Percentiles rank a stretch among this genome's conserved stretches.
These are phyloP conservation scores for Kingdonia uniflora DNA, from an alignment of 164 flowering plant species.

Conservation along the genomic window DNA sequence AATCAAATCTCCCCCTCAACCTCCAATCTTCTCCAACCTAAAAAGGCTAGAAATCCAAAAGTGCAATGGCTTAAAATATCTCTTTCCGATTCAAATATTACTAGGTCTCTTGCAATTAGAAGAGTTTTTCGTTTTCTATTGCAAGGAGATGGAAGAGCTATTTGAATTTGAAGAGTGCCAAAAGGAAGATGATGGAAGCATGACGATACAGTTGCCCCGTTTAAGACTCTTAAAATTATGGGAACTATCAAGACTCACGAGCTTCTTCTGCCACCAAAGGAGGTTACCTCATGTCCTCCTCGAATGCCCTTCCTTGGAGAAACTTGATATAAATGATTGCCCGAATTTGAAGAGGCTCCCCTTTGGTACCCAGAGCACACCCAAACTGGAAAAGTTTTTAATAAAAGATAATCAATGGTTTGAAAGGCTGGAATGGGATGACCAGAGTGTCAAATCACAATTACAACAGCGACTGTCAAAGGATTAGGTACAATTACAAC, in stretches of 20 bases:
- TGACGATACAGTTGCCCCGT: neutral
- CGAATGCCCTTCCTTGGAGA: neutral
- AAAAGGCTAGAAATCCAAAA: neutral
- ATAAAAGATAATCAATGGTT: no score
- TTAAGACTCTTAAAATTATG: neutral
- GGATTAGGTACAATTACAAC: no score
- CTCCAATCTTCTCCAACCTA: neutral
- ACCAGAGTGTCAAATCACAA: no score
- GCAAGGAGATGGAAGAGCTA: neutral
- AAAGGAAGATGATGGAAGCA: no score
- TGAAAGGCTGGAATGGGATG: no score
- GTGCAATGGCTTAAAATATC: neutral
- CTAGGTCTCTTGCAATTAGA: conserved; percentile 1
- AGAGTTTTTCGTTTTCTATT: neutral
- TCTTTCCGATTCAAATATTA: neutral
- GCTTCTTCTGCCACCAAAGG: neutral
- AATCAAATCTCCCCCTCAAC: no score
- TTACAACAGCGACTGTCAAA: no score
- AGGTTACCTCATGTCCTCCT: neutral
- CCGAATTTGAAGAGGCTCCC: neutral
- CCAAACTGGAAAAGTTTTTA: no score
- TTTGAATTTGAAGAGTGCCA: no score
- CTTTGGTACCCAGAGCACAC: no score
- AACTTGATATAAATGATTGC: neutral
- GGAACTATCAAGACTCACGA: neutral